These are phyloP conservation scores for Claviceps fusiformis DNA, from an alignment of 2,329 filamentous ascomycete species.

Conservation along the genomic window DNA sequence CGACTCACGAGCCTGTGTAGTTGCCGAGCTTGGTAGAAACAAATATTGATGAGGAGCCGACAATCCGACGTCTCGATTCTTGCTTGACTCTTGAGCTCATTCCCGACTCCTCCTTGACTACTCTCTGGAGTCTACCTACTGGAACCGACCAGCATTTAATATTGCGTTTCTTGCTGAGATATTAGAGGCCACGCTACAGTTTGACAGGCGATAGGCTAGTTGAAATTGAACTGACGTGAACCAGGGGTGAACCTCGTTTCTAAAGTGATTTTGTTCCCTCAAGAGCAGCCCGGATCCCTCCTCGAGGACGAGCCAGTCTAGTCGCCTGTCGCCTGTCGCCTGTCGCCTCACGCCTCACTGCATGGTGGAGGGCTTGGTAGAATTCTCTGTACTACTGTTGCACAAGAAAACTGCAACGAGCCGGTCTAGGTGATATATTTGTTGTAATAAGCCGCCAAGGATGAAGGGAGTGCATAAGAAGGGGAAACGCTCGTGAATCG, in stretches of 20 bases:
- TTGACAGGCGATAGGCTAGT: background rate
- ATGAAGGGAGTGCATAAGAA: background rate
- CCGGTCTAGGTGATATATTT: background rate
- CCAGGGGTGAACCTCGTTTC: background rate
- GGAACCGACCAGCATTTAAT: no score
- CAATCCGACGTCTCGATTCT: background rate
- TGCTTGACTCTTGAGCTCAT: no score
- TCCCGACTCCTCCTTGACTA: no score
- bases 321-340: no score
- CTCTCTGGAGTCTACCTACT: no score
- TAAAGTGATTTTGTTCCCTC: background rate
- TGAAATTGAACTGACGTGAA: background rate
- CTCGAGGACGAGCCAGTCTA: background rate
- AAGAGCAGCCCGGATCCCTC: background rate
- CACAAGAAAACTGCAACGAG: background rate
- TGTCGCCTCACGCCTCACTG: background rate
- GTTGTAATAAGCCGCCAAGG: background rate
- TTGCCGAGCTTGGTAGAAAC: background rate
- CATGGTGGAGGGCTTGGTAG: background rate
- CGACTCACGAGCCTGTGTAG: background rate
- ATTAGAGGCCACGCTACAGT: no score
- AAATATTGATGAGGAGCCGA: background rate
- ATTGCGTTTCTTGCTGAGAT: no score
- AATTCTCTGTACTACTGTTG: background rate
- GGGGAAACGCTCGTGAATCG: background rate